These are phyloP conservation scores for Tolypocladium pustulatum DNA, from an alignment of 2,329 filamentous ascomycete genomes.

Conservation along the genomic window DNA sequence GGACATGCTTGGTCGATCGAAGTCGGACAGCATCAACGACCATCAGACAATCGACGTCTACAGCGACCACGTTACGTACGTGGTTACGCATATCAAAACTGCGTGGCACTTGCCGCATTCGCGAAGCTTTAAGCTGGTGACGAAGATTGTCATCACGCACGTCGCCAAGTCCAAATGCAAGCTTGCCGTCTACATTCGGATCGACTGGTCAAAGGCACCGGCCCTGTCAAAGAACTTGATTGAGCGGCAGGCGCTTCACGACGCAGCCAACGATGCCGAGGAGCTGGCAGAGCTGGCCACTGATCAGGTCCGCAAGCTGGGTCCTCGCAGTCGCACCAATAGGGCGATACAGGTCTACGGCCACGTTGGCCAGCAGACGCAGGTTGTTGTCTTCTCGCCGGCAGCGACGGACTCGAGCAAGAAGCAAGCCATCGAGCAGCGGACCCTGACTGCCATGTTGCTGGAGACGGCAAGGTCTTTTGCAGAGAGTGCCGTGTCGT, in stretches of 20 bases:
- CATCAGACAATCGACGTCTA: conserved; percentile 78
- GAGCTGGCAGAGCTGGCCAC: conserved; percentile 67
- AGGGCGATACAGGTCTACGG: conserved; percentile 74
- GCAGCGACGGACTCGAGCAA: conserved; percentile 34
- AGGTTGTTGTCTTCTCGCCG: conserved; percentile 50
- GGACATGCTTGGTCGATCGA: conserved; percentile 53
- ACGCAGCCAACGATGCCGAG: conserved; percentile 61
- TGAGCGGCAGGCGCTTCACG: conserved; percentile 64
- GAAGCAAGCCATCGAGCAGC: conserved; percentile 49
- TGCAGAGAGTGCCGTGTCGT: conserved; percentile 62
- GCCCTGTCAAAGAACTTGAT: conserved; percentile 49
- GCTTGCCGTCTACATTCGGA: conserved; percentile 73
- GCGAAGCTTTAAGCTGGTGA: conserved; percentile 68
- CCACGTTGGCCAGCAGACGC: conserved; percentile 57
- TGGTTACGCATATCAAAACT: conserved; percentile 51
- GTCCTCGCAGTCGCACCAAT: conserved; percentile 63
- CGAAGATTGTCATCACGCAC: conserved; percentile 89
- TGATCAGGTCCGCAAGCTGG: conserved; percentile 66
- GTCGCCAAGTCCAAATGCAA: conserved; percentile 87
- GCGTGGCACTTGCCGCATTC: conserved; percentile 81
- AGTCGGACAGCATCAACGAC: conserved; percentile 59
- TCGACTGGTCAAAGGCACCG: conserved; percentile 73
- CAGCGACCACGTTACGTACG: conserved; percentile 63
- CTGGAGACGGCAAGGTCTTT: conserved; percentile 65
- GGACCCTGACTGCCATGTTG: conserved; percentile 57